phyloP scores from a whole-genome alignment of 106 monocot genomes.

The Phalaenopsis aphrodite region DNA sequence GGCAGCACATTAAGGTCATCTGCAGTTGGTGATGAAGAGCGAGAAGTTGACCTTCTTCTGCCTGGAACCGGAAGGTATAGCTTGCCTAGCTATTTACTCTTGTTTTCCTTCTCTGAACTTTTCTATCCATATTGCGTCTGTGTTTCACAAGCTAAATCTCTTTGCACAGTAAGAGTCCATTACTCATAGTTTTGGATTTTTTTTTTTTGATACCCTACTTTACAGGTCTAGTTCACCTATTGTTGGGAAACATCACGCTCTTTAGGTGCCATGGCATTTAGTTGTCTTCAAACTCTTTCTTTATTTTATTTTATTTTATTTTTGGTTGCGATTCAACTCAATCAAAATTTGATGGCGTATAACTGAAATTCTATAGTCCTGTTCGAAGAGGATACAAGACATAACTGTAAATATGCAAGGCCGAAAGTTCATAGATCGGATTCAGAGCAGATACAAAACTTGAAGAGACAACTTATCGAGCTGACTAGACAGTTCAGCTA shows the following conservation, averaged over 20 bases:
- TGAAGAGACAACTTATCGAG: too few species aligned
- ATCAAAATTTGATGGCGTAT: too few species aligned
- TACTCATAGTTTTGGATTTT: too few species aligned
- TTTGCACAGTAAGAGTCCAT: neutral
- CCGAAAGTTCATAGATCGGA: too few species aligned
- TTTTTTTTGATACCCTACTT: too few species aligned
- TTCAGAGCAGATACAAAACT: too few species aligned
- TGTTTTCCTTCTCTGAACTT: neutral
- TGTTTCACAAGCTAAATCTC: neutral
- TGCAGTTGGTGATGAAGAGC: conserved; percentile 52
- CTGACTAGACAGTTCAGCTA: too few species aligned
- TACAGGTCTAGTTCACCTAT: neutral
- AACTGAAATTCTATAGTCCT: too few species aligned
- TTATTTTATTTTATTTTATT: neutral
- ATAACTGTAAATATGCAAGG: too few species aligned
- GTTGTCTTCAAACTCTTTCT: too few species aligned
- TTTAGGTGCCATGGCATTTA: neutral
- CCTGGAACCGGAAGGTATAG: conserved; percentile 79
- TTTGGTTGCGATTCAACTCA: too few species aligned
- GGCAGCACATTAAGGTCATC: conserved; percentile 84
- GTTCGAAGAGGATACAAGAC: too few species aligned
- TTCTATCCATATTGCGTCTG: neutral
- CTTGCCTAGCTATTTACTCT: neutral
- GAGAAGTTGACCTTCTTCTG: conserved; percentile 90
- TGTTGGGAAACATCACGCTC: neutral